phyloP scores from a whole-genome alignment of 257 asterid species.

The Voacanga thouarsii region DNA sequence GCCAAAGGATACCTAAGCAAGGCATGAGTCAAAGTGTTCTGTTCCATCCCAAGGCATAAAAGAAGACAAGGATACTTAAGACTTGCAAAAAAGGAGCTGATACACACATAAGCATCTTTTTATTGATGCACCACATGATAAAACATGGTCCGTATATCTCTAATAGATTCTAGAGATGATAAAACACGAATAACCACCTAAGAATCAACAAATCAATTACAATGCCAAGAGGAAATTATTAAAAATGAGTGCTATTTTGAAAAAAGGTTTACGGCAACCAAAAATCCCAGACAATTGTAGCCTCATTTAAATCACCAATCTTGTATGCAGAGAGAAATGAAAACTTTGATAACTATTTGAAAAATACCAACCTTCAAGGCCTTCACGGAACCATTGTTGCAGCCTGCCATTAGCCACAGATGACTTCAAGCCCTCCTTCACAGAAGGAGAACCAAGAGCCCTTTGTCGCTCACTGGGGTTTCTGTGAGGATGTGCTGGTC shows the following conservation, averaged over 20 bases:
- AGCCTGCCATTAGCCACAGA: conserved; percentile 68
- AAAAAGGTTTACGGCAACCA: not conserved
- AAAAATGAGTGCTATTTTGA: not conserved
- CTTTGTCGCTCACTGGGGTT: conserved; percentile 30
- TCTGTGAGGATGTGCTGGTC: conserved; percentile 30
- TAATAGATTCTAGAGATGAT: not conserved
- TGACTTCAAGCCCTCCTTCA: conserved; percentile 50
- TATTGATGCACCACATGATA: not conserved
- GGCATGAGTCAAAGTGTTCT: not conserved
- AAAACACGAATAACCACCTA: not conserved
- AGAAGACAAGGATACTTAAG: not conserved
- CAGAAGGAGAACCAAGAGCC: conserved; percentile 60
- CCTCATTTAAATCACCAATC: not conserved
- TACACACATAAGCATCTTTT: not conserved
- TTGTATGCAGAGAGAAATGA: not conserved
- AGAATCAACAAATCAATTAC: not conserved
- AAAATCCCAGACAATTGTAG: not conserved
- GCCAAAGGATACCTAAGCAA: not conserved
- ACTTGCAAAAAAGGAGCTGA: not conserved
- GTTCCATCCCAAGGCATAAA: not conserved
- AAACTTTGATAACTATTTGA: not conserved
- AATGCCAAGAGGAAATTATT: not conserved
- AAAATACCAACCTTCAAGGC: conserved; percentile 70
- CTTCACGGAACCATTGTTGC: conserved; percentile 98
- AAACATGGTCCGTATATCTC: not conserved